Evolutionary conservation across 2,329 filamentous ascomycete genomes (phyloP).

Genomic region (Cytospora piceae): DNA sequence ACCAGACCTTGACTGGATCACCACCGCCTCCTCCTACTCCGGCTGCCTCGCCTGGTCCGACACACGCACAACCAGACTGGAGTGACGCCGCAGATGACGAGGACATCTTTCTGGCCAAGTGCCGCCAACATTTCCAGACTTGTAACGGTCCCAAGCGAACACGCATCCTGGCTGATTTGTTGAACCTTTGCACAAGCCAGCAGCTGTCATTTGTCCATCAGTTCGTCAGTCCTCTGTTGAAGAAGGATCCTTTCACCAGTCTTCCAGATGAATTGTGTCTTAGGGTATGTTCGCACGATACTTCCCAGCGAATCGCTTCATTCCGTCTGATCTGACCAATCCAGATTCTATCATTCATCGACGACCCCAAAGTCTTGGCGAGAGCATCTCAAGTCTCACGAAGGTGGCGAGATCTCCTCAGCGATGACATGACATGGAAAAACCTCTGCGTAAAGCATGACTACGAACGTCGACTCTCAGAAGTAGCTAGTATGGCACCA

Average conservation of each 20-base stretch:
- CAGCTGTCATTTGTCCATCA: constrained; percentile 95
- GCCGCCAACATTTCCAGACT: constrained; percentile 78
- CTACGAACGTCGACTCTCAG: constrained; percentile 67
- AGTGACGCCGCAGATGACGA: constrained; percentile 78
- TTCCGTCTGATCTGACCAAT: constrained; percentile 16
- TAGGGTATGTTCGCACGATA: constrained; percentile 60
- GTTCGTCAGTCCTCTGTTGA: constrained; percentile 90
- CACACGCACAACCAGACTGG: constrained; percentile 70
- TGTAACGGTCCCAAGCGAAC: constrained; percentile 77
- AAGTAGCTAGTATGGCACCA: constrained; percentile 46
- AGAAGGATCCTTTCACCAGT: constrained; percentile 93
- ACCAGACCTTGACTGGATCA: constrained; percentile 63
- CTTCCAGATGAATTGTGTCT: constrained; percentile 93
- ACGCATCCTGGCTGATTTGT: constrained; percentile 80
- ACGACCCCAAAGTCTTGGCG: constrained; percentile 92
- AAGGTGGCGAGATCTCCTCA: constrained; percentile 89
- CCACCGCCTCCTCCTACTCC: constrained; percentile 68
- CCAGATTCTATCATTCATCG: constrained; percentile 93
- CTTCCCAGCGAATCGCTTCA: no score
- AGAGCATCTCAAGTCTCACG: constrained; percentile 95
- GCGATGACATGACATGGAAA: constrained; percentile 98
- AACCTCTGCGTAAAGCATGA: constrained; percentile 95
- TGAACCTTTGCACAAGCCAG: constrained; percentile 94
- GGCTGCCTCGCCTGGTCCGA: constrained; percentile 66
- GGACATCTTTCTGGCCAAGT: constrained; percentile 78